These are phyloP conservation scores for Scytalidium sp. DNA, from an alignment of 2,329 filamentous ascomycete genomes.

Conservation along the genomic window DNA sequence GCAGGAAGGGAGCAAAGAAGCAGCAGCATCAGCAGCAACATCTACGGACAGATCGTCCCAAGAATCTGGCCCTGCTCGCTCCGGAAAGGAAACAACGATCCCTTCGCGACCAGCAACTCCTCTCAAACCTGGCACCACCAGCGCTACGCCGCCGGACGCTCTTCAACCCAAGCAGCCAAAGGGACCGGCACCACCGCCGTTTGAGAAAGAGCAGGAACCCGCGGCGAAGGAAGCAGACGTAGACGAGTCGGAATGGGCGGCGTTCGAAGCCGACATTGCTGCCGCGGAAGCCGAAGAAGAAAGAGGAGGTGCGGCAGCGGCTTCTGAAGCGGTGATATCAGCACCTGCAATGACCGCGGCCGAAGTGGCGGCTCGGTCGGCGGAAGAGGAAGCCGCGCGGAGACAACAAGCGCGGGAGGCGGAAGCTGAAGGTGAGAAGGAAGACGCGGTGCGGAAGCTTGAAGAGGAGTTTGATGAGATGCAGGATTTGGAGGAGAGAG, in stretches of 20 bases:
- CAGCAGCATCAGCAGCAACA: constrained; percentile 36
- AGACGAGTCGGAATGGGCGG: constrained; percentile 81
- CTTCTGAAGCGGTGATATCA: constrained; percentile 57
- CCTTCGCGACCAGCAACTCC: constrained; percentile 63
- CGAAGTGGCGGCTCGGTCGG: constrained; percentile 54
- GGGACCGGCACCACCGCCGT: too few species aligned
- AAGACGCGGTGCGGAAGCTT: constrained; percentile 70
- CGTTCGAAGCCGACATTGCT: constrained; percentile 81
- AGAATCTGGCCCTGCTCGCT: neutral
- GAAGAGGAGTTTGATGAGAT: constrained; percentile 82
- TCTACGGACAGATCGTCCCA: neutral
- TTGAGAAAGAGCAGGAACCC: too few species aligned
- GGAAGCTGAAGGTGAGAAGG: constrained; percentile 63
- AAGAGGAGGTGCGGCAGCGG: constrained; percentile 1
- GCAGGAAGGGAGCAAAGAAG: neutral
- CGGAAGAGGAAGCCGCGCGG: constrained; percentile 46
- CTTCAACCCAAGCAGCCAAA: constrained; percentile 41
- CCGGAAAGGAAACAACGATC: constrained; percentile 40
- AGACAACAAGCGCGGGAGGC: constrained; percentile 48
- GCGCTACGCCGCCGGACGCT: constrained; percentile 31
- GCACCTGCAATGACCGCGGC: constrained; percentile 66
- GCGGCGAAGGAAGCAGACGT: constrained; percentile 33
- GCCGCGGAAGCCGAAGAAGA: constrained; percentile 32
- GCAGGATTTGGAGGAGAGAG: constrained; percentile 72
- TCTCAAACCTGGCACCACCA: constrained; percentile 22